A percentile compares a stretch with the other conserved stretches of the same genome.
These are phyloP conservation scores for Kernera saxatilis DNA, from an alignment of 345 rosid genomes.

Conservation along the genomic window DNA sequence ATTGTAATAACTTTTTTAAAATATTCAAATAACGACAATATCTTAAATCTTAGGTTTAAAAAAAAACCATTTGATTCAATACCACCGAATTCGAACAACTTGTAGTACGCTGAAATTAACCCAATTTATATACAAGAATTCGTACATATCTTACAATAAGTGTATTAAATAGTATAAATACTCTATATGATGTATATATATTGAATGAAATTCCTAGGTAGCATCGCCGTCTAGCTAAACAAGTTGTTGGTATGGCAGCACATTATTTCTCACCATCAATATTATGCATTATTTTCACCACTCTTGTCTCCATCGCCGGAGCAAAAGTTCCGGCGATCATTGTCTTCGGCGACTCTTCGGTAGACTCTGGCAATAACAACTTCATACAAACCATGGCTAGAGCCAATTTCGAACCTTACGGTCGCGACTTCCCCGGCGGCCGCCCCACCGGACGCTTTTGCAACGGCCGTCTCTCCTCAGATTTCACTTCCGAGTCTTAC, in stretches of 20 bases:
- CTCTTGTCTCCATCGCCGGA: constrained; percentile 14
- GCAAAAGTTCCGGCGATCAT: constrained; percentile 51
- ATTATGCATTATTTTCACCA: constrained; percentile 12
- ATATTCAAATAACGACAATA: neutral
- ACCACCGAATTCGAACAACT: constrained; percentile 25
- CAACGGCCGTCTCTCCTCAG: constrained; percentile 53
- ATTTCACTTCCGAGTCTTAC: constrained; percentile 50
- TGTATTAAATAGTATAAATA: neutral
- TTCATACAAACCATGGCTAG: constrained; percentile 42
- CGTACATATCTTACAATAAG: neutral
- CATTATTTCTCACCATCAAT: constrained; percentile 2
- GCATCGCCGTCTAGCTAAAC: constrained; percentile 19
- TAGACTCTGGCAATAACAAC: constrained; percentile 63
- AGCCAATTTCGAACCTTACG: constrained; percentile 59
- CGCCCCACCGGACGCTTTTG: constrained; percentile 55
- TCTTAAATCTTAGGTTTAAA: neutral
- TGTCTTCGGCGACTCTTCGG: constrained; percentile 65
- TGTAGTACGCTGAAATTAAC: constrained; percentile 8
- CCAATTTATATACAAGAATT: neutral
- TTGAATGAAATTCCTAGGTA: constrained; percentile 15
- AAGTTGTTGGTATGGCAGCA: constrained; percentile 21
- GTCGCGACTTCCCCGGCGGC: constrained; percentile 50
- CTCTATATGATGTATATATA: neutral
- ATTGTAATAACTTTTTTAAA: neutral
- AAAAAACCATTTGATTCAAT: neutral